Base-by-base conservation (phyloP, 164 flowering plant genomes). In the Magnolia kwangsiensis region DNA sequence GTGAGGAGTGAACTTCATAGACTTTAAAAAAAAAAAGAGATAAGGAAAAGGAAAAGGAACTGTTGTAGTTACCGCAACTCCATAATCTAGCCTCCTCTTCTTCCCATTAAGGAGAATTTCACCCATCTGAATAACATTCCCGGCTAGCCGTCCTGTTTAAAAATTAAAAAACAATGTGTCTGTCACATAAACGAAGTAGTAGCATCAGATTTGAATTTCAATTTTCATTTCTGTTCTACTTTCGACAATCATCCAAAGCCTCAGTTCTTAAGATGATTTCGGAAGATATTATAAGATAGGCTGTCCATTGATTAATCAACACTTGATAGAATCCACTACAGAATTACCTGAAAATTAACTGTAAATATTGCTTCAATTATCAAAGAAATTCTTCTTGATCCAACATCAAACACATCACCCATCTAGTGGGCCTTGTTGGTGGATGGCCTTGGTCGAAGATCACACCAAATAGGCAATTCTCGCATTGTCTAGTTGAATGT, bases 71-170 rank as follows among this genome's bases (percentile, higher is more conserved):
- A 92, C 94, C 83, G 84, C 81, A 63, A 73, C 83, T 73, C 94
- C 94, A 80, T 78, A 82, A 67, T 81, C 89, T 27, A 83, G 68
- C 72, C 86, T 85, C 77, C 78, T 85, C 78, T 89, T 89, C 80
- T 80, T 89, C 72, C 94, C 97, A 81, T 92, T 92, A 58, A 92
- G 80, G 61, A 88, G 85, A 78, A 90, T 79, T 66, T 86, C 83
- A 19, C 97, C 97, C 13, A 88, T 84, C 92, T 88, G 85, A 37
- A 89, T 76, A 58, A 83, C 87, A 79, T 90, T 90, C 74, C 79
- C 76, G 7, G 92, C 81, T 6, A 90, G 85, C 77, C 93, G 90
- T 14, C 96, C 92, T 89, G 90, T 75, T 68, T n/a, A n/a, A 68
- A 68, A 68, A 68, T 29, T 68, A 29, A 68, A 37, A 31, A 68